phyloP scores from a whole-genome alignment of 352 stramenopile genomes.

The Phytophthora cactorum region DNA sequence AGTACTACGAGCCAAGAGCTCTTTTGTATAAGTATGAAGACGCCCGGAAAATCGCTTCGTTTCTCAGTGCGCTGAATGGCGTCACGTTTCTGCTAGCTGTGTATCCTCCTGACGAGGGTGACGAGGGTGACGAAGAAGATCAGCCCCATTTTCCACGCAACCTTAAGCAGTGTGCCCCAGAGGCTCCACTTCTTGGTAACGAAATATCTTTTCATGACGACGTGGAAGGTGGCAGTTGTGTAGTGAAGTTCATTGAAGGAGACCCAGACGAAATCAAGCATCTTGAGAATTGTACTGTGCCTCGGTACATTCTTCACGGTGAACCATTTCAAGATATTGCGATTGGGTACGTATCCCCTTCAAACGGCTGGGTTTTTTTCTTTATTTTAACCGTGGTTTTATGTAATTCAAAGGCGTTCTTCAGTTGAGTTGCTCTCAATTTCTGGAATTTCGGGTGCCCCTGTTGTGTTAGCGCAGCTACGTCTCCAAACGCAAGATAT shows the following conservation, averaged over 20 bases:
- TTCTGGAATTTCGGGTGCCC: neutral
- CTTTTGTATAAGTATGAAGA: conserved; percentile 73
- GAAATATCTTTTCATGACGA: conserved; percentile 25
- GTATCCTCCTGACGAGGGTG: conserved; percentile 31
- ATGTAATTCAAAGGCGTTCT: conserved; percentile 19
- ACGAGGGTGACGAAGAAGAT: conserved; percentile 21
- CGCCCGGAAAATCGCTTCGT: conserved; percentile 56
- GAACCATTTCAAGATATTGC: conserved; percentile 41
- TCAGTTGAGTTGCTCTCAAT: conserved; percentile 28
- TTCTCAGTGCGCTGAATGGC: conserved; percentile 74
- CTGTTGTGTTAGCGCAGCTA: conserved; percentile 38
- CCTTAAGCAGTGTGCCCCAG: conserved; percentile 57
- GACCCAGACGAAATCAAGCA: conserved; percentile 57
- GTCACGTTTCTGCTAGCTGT: conserved; percentile 64
- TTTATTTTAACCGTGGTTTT: neutral
- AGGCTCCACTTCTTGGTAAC: conserved; percentile 43
- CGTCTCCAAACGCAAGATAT: conserved; percentile 54
- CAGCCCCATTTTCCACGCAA: conserved; percentile 46
- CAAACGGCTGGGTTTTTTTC: neutral
- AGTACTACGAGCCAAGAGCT: conserved; percentile 64
- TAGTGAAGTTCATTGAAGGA: conserved; percentile 34
- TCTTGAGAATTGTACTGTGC: conserved; percentile 58
- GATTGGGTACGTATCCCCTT: conserved; percentile 49
- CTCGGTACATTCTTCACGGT: conserved; percentile 54
- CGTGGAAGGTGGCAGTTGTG: conserved; percentile 33